Percentiles rank a stretch among this genome's conserved stretches.
phyloP scores from a whole-genome alignment of 257 asterid genomes.

The Solanum etuberosum region DNA sequence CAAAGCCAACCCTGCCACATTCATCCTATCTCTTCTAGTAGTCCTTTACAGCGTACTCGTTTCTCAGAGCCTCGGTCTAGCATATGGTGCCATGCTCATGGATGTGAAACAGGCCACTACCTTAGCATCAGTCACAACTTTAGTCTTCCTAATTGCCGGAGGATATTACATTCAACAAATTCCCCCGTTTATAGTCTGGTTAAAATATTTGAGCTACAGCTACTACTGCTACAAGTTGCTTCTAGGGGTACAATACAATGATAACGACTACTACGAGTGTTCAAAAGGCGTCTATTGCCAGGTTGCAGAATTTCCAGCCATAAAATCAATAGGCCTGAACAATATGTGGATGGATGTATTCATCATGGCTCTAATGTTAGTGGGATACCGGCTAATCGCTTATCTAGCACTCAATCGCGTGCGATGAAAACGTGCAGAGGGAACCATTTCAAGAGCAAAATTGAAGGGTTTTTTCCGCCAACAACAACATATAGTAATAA shows the following conservation, averaged over 20 bases:
- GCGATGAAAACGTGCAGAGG: conserved; percentile 19
- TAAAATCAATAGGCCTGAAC: conserved; percentile 65
- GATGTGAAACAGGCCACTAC: conserved; percentile 96
- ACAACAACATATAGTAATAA: not conserved
- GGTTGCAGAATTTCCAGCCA: conserved; percentile 74
- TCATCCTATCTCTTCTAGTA: conserved; percentile 67
- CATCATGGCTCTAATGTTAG: conserved; percentile 70
- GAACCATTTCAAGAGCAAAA: not conserved
- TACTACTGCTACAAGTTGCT: conserved; percentile 86
- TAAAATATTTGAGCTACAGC: conserved; percentile 82
- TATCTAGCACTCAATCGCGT: conserved; percentile 75
- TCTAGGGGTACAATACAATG: conserved; percentile 75
- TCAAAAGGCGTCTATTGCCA: conserved; percentile 54
- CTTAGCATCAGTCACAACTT: conserved; percentile 84
- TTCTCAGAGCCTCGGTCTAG: conserved; percentile 84
- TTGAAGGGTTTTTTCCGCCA: not conserved
- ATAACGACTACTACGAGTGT: conserved; percentile 72
- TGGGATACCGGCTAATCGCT: conserved; percentile 71
- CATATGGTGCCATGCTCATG: conserved; percentile 89
- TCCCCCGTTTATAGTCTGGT: conserved; percentile 79
- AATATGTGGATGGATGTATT: conserved; percentile 59
- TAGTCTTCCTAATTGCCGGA: conserved; percentile 91
- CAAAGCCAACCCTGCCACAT: conserved; percentile 65
- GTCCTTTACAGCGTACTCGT: conserved; percentile 91
- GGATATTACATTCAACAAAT: conserved; percentile 88